phyloP scores from a whole-genome alignment of 306 rosid genomes.

The Corylus americana region DNA sequence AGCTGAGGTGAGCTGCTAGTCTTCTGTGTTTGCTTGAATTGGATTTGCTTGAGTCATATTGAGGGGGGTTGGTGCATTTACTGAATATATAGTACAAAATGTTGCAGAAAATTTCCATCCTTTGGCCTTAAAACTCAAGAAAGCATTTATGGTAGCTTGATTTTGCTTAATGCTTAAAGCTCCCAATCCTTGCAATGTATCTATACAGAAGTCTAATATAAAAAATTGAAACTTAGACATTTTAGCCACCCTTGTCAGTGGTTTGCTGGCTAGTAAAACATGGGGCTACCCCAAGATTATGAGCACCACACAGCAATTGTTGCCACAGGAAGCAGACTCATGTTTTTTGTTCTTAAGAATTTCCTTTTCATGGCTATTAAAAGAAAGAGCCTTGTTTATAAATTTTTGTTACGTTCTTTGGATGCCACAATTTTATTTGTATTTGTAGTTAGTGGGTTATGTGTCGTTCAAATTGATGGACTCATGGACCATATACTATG shows the following conservation, averaged over 20 bases:
- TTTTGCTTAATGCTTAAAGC: background rate
- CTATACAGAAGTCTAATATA: background rate
- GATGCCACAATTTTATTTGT: background rate
- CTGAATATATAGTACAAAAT: background rate
- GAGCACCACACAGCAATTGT: background rate
- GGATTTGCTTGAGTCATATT: background rate
- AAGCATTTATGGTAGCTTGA: background rate
- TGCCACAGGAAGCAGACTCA: background rate
- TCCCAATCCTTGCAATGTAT: background rate
- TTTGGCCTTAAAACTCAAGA: background rate
- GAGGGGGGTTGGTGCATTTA: background rate
- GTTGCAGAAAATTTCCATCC: background rate
- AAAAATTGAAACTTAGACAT: background rate
- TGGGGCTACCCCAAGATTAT: background rate
- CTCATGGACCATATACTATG: background rate
- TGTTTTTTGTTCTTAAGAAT: background rate
- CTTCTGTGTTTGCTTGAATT: background rate
- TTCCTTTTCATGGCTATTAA: background rate
- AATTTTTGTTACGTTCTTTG: background rate
- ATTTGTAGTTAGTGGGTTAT: background rate
- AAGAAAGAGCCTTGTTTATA: background rate
- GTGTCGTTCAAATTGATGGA: slow-evolving; percentile 13
- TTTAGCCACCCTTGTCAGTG: background rate
- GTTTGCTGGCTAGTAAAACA: background rate
- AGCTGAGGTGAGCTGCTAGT: background rate